Percentiles rank a stretch among this genome's conserved stretches.
Evolutionary conservation across 495 filamentous ascomycete species (phyloP).

Genomic region (Podospora didyma): DNA sequence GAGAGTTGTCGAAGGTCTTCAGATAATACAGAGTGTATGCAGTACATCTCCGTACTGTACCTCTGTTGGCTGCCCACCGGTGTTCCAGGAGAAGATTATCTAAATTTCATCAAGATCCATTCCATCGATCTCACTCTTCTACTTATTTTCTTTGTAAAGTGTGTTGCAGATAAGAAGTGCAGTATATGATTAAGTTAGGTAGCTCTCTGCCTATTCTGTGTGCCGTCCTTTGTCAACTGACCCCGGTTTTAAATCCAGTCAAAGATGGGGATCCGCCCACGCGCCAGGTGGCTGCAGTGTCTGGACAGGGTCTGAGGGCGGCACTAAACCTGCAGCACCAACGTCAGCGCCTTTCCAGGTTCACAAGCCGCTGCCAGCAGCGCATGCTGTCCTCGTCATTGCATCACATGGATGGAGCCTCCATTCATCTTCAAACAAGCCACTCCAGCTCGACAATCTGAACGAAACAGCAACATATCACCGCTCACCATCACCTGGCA

Average conservation of each 20-base stretch:
- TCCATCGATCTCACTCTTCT: too few relatives aligned
- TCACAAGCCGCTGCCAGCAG: not conserved
- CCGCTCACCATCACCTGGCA: constrained; percentile 2
- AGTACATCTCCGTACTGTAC: too few relatives aligned
- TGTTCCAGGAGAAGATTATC: too few relatives aligned
- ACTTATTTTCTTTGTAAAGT: too few relatives aligned
- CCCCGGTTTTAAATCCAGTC: constrained; percentile 2
- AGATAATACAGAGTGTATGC: too few relatives aligned
- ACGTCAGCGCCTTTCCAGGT: constrained; percentile 4
- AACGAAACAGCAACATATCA: not conserved
- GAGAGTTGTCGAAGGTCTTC: too few relatives aligned
- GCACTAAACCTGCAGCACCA: constrained; percentile 9
- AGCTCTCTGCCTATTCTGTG: not conserved
- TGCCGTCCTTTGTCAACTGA: not conserved
- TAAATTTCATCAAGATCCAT: too few relatives aligned
- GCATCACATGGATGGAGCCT: constrained; percentile 14
- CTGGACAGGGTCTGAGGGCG: constrained; percentile 2
- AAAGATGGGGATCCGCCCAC: constrained; percentile 5
- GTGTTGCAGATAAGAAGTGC: too few relatives aligned
- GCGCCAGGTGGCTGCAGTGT: constrained; percentile 11
- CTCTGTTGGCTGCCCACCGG: too few relatives aligned
- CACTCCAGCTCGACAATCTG: not conserved
- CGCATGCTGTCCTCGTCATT: too few relatives aligned
- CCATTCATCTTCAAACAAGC: not conserved
- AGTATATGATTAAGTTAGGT: too few relatives aligned